Percentiles rank a stretch among this genome's conserved stretches.
Conservation (phyloP, 2,329 filamentous ascomycete genomes). For the Cladosporium oxysporum region DNA sequence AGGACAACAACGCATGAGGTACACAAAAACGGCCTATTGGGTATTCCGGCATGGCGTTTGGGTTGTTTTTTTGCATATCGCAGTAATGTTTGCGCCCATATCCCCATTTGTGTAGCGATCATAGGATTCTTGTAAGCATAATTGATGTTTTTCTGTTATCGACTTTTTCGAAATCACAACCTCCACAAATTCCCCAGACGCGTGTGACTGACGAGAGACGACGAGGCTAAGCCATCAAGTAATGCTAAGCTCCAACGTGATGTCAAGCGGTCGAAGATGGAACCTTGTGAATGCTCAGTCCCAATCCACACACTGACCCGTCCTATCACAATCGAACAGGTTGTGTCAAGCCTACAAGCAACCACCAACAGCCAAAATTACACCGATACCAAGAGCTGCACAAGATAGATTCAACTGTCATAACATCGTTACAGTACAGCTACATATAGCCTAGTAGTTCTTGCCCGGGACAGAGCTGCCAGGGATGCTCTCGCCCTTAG, state of each 20-base stretch:
- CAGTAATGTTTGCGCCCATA: constrained; percentile 1
- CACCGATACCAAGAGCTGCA: neutral
- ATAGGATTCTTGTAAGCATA: constrained; percentile 8
- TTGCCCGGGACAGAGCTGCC: constrained; percentile 8
- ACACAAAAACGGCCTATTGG: neutral
- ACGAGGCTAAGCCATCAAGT: neutral
- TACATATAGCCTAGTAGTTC: constrained; percentile 1
- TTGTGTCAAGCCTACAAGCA: neutral
- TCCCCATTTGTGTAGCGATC: constrained; percentile 5
- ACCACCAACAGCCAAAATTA: neutral
- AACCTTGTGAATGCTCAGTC: neutral
- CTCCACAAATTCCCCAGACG: neutral
- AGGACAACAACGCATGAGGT: constrained; percentile 17
- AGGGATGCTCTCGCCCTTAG: constrained; percentile 11
- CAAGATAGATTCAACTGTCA: neutral
- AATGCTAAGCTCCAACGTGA: neutral
- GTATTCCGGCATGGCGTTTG: neutral
- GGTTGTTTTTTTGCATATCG: neutral
- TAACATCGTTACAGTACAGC: neutral
- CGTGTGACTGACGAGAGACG: neutral
- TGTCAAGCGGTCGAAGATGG: neutral
- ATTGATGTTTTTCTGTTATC: neutral
- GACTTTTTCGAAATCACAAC: neutral
- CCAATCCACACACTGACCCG: neutral
- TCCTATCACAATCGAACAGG: neutral